Evolutionary conservation across 2,329 filamentous ascomycete genomes (phyloP).

Genomic region (Paramyrothecium roridum): DNA sequence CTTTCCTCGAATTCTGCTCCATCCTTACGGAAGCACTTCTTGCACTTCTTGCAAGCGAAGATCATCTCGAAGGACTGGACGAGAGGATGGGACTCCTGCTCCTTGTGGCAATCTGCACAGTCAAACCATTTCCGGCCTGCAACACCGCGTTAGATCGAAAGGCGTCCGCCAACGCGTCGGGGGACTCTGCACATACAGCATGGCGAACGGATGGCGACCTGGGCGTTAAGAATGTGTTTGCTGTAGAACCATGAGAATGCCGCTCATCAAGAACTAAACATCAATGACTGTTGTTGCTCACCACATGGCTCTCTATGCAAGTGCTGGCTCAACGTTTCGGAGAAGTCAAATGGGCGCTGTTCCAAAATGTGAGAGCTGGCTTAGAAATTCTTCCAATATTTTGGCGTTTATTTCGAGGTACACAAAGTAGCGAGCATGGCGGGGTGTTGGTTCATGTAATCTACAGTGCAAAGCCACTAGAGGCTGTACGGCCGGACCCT

Average conservation of each 20-base stretch:
- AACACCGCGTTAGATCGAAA: slow-evolving; percentile 1
- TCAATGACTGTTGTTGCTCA: slow-evolving; percentile 14
- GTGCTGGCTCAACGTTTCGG: neutral
- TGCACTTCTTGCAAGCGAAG: slow-evolving; percentile 99
- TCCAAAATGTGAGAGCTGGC: no score
- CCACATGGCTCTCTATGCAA: slow-evolving; percentile 28
- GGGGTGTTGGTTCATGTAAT: no score
- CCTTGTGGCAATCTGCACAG: slow-evolving; percentile 89
- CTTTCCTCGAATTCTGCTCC: slow-evolving; percentile 88
- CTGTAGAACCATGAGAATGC: slow-evolving; percentile 41
- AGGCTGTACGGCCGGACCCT: no score
- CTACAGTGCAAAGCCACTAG: no score
- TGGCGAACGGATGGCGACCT: slow-evolving; percentile 91
- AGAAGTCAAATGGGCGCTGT: no score
- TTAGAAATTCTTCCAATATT: no score
- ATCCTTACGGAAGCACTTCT: slow-evolving; percentile 96
- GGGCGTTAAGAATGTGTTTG: slow-evolving; percentile 97
- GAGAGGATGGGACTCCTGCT: slow-evolving; percentile 75
- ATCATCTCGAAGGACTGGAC: slow-evolving; percentile 80
- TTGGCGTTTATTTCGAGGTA: no score
- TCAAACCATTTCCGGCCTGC: slow-evolving; percentile 96
- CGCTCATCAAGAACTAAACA: neutral
- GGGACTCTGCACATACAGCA: slow-evolving; percentile 66
- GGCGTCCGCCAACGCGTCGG: neutral
- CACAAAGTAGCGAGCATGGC: no score